Evolutionary conservation across 164 flowering plant species (phyloP), one percentile per base, ranked within the genome.

Genomic region (Nymphaea colorata): DNA sequence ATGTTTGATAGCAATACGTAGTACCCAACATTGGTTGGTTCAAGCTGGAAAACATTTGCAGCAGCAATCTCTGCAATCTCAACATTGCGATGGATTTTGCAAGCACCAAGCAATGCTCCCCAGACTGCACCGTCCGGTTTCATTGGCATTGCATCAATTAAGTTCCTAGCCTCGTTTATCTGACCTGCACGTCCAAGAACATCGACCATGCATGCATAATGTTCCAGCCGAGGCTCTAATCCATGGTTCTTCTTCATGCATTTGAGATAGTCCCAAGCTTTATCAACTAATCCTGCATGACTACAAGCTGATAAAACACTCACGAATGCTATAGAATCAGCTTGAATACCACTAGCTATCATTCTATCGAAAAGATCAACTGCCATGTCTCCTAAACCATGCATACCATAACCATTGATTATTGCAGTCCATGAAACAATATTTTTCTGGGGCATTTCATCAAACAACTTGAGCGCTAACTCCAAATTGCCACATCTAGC

Each of bases 21-120:
- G 76, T 89, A 87, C 11, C 96, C 98, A 36, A 84, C 83, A 71
- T 90, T 90, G 12, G 70, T 66, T 3, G 94, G 98, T 65, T 93
- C 97, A 44, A 87, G 77, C 76, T 83, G 80, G 70, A 86, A 67
- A 17, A 87, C 85, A 36, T 67, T 69, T 42, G 83, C 80, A 65
- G 87, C 89, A 65, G 95, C 96, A 51, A 85, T 59, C 74, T 90
- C 91, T 41, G 92, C 98, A 42, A 93, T 73, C 76, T 86, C 82
- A 16, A 85, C 82, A 67, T 88, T 84, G 43, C 63, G 71, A 68
- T 90, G 90, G 45, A 87, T 90, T 75, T 80, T 90, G 73, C 97
- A 87, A 4, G 97, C 92, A 69, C 89, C 90, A 73, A 93, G 71
- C 43, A 93, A 83, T 5, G 98, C 92, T 14, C 97, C 97, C 98